Percentiles rank a stretch among this genome's conserved stretches.
Conservation (phyloP, 139 green algal species). For the Tetradesmus obliquus region DNA sequence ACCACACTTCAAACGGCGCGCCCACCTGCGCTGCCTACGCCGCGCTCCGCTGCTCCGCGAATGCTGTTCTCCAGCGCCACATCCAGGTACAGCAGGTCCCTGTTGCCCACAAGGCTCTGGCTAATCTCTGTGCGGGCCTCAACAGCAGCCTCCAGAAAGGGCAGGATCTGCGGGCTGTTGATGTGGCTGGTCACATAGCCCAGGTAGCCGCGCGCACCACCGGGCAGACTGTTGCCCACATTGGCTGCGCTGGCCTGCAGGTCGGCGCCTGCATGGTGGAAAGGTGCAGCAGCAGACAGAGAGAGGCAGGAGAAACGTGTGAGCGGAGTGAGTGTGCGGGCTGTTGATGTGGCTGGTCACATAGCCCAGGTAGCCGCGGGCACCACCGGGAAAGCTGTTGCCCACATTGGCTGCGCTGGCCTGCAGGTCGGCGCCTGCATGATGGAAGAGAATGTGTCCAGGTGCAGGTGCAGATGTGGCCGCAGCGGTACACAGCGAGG, state of each 20-base stretch:
- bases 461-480: no score
- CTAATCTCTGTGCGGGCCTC: slow-evolving; percentile 90
- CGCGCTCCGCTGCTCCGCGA: slow-evolving; percentile 54
- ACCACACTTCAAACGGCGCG: no score
- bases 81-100: slow-evolving; percentile 97
- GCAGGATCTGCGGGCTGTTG: slow-evolving; percentile 72
- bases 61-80: slow-evolving; percentile 92
- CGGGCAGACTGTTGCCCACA: slow-evolving; percentile 63
- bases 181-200: slow-evolving; percentile 86
- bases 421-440: slow-evolving; percentile 83
- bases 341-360: slow-evolving; percentile 74
- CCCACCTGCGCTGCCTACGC: slow-evolving; percentile 42
- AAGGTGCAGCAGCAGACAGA: background rate
- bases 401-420: slow-evolving; percentile 59
- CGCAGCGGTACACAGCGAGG: no score
- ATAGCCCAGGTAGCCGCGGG: slow-evolving; percentile 86
- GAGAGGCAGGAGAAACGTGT: no score
- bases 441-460: no score
- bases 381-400: slow-evolving; percentile 61
- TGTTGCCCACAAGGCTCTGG: slow-evolving; percentile 55
- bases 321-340: background rate
- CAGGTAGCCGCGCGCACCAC: slow-evolving; percentile 79
- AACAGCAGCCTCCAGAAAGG: slow-evolving; percentile 91
- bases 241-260: slow-evolving; percentile 74
- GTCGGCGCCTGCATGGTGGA: slow-evolving; percentile 76